phyloP scores from a whole-genome alignment of 1,139 yeast genomes.

The Blastobotrys apis region DNA sequence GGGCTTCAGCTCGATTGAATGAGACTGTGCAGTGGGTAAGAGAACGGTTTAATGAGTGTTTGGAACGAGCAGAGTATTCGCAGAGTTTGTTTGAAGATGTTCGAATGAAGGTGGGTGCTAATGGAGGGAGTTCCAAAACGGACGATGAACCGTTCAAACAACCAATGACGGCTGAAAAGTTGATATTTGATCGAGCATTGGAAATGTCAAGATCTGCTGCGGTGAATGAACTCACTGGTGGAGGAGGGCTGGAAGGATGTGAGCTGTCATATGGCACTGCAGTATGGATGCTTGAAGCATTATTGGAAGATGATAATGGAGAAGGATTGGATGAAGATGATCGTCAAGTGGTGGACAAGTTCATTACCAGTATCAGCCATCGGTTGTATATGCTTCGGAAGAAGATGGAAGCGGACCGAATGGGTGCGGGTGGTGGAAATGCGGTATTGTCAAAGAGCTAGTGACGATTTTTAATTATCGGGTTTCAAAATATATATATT shows the following conservation, averaged over 20 bases:
- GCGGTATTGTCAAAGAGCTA: constrained; percentile 3
- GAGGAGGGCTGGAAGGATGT: constrained; percentile 60
- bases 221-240: constrained; percentile 68
- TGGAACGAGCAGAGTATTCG: constrained; percentile 82
- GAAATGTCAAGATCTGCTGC: constrained; percentile 93
- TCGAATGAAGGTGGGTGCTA: constrained; percentile 14
- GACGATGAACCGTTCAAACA: not conserved
- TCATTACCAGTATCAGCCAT: constrained; percentile 33
- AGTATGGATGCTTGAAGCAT: constrained; percentile 90
- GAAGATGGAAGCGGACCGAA: constrained; percentile 22
- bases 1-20: constrained; percentile 52
- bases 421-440: not conserved
- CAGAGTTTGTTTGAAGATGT: constrained; percentile 38
- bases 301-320: constrained; percentile 46
- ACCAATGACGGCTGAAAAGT: constrained; percentile 64
- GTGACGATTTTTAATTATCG: too few relatives aligned
- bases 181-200: constrained; percentile 86
- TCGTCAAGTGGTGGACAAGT: constrained; percentile 67
- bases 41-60: constrained; percentile 78
- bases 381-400: constrained; percentile 30
- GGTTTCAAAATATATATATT: too few relatives aligned
- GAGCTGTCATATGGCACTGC: constrained; percentile 88
- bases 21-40: constrained; percentile 91
- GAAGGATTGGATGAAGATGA: constrained; percentile 63
- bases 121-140: not conserved